Percentiles rank a stretch among this genome's conserved stretches.
Conservation (phyloP, 2,329 filamentous ascomycete genomes). For the Penicillium palitans region DNA sequence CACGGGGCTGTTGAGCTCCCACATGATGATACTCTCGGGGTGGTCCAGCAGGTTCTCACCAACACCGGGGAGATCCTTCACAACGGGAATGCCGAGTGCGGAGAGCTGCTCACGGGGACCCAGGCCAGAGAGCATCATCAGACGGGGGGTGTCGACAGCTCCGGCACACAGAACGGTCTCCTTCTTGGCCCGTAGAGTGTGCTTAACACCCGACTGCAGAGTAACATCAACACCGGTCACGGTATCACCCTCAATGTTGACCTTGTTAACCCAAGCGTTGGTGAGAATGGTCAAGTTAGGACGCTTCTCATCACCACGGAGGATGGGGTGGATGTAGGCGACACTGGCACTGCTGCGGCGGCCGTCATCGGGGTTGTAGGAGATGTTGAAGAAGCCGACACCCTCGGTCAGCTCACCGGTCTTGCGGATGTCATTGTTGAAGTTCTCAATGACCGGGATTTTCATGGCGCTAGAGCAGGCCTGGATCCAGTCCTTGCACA, state of each 20-base stretch:
- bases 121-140: conserved; percentile 56
- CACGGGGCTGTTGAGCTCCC: conserved; percentile 78
- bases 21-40: conserved; percentile 66
- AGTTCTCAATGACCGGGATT: conserved; percentile 80
- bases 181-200: conserved; percentile 60
- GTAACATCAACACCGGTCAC: conserved; percentile 74
- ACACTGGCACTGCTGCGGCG: conserved; percentile 82
- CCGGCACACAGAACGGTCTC: conserved; percentile 81
- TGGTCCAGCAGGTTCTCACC: conserved; percentile 66
- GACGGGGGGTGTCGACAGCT: conserved; percentile 75
- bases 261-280: conserved; percentile 80
- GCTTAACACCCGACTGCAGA: conserved; percentile 59
- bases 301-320: conserved; percentile 76
- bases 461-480: conserved; percentile 75
- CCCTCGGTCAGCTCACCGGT: conserved; percentile 72
- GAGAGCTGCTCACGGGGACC: conserved; percentile 55
- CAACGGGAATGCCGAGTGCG: conserved; percentile 57
- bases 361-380: conserved; percentile 87
- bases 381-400: conserved; percentile 86
- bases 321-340: conserved; percentile 89
- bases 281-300: conserved; percentile 84
- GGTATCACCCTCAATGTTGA: conserved; percentile 69
- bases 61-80: conserved; percentile 61
- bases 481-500: conserved; percentile 86
- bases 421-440: conserved; percentile 78